Evolutionary conservation across 192 early-diverging fungal species (phyloP).

Genomic region (Mortierella hygrophila): DNA sequence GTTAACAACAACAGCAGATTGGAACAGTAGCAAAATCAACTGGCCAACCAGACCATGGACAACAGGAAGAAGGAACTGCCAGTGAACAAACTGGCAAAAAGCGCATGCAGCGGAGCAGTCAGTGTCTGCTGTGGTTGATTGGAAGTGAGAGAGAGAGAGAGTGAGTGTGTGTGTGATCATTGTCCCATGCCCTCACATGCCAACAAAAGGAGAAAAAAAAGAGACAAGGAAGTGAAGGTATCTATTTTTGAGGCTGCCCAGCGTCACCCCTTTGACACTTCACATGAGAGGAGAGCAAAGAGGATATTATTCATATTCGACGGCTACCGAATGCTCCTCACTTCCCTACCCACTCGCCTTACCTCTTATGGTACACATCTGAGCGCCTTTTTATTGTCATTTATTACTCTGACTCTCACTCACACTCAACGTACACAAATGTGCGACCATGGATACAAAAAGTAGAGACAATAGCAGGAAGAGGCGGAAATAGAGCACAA

Average conservation of each 20-base stretch:
- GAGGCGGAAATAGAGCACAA: slow-evolving; percentile 7
- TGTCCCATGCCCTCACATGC: background rate
- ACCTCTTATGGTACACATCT: background rate
- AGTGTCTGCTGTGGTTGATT: background rate
- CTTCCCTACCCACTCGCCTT: background rate
- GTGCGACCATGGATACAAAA: background rate
- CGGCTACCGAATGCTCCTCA: background rate
- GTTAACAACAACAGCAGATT: background rate
- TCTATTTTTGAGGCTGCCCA: background rate
- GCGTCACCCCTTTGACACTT: background rate
- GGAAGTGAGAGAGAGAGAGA: too few species aligned
- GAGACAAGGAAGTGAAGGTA: background rate
- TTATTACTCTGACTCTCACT: background rate
- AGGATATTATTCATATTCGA: background rate
- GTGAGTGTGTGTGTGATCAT: background rate
- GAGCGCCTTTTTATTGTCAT: background rate
- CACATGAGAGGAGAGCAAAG: background rate
- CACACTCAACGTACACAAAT: background rate
- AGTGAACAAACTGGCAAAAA: background rate
- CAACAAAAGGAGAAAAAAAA: background rate
- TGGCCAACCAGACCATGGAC: background rate
- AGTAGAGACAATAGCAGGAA: background rate
- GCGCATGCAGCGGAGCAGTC: background rate
- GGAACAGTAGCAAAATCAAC: background rate
- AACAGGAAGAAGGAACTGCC: background rate